Evolutionary conservation across 495 filamentous ascomycete species (phyloP).

Genomic region (Aspergillus olivimuriae): DNA sequence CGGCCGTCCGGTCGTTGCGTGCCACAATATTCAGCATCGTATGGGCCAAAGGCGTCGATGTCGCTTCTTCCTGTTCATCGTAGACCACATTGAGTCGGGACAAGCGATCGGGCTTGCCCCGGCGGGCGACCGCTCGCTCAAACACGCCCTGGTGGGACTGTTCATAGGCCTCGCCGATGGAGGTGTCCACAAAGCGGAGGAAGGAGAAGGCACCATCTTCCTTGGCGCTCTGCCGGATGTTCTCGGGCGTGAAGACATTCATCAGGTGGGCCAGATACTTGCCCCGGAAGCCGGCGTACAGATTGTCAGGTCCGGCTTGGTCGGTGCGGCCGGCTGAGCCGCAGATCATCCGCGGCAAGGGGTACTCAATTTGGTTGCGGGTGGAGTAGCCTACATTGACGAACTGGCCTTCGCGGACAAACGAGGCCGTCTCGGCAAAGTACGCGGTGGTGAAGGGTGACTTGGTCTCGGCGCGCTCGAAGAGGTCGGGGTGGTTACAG

Average conservation of each 20-base stretch:
- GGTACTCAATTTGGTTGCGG: slow-evolving; percentile 77
- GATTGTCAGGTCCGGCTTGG: slow-evolving; percentile 68
- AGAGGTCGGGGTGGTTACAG: slow-evolving; percentile 96
- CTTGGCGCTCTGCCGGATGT: slow-evolving; percentile 55
- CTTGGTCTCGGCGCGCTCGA: slow-evolving; percentile 86
- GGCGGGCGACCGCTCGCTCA: slow-evolving; percentile 57
- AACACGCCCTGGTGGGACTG: slow-evolving; percentile 56
- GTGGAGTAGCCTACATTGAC: slow-evolving; percentile 83
- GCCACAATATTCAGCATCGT: slow-evolving; percentile 74
- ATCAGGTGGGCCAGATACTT: slow-evolving; percentile 70
- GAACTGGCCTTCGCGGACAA: slow-evolving; percentile 78
- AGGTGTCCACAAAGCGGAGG: slow-evolving; percentile 79
- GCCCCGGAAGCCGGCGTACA: slow-evolving; percentile 64
- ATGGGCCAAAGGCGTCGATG: slow-evolving; percentile 52
- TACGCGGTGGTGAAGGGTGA: slow-evolving; percentile 76
- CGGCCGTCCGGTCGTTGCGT: slow-evolving; percentile 56
- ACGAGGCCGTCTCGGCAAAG: slow-evolving; percentile 92
- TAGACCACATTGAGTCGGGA: slow-evolving; percentile 54
- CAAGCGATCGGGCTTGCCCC: slow-evolving; percentile 37
- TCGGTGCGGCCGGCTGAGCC: slow-evolving; percentile 68
- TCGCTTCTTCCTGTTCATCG: slow-evolving; percentile 48
- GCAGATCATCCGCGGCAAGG: slow-evolving; percentile 72
- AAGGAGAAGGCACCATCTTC: slow-evolving; percentile 73
- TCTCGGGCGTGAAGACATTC: slow-evolving; percentile 82
- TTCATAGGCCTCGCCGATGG: slow-evolving; percentile 61